phyloP scores from a whole-genome alignment of 2,329 filamentous ascomycete genomes.

The Colletotrichum chlorophyti region DNA sequence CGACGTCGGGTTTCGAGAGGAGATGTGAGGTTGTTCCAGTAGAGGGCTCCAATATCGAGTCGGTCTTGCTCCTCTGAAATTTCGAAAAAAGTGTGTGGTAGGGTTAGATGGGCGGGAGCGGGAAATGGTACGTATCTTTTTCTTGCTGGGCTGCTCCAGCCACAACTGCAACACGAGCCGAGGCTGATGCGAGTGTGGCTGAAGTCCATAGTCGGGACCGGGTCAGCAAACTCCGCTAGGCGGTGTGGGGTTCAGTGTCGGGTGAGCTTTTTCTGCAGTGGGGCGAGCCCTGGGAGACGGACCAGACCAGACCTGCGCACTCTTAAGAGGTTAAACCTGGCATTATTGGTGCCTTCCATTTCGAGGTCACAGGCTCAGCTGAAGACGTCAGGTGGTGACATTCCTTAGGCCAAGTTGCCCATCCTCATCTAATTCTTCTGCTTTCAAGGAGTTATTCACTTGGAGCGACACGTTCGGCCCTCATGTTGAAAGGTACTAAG shows the following conservation, averaged over 20 bases:
- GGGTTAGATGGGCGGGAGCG: conserved; percentile 1
- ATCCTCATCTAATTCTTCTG: neutral
- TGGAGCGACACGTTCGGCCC: too few relatives aligned
- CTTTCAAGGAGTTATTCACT: too few relatives aligned
- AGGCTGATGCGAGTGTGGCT: neutral
- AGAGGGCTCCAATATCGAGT: conserved; percentile 3
- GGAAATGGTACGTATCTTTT: neutral
- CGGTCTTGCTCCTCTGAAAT: conserved; percentile 4
- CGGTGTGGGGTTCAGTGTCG: conserved; percentile 7
- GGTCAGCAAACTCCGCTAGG: conserved; percentile 5
- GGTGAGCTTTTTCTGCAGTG: neutral
- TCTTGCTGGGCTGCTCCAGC: too few relatives aligned
- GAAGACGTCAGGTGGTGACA: conserved; percentile 19
- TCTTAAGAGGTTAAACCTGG: too few relatives aligned
- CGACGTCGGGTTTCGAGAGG: conserved; percentile 35
- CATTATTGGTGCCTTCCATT: too few relatives aligned
- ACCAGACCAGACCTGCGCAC: too few relatives aligned
- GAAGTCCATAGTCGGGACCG: neutral
- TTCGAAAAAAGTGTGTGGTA: conserved; percentile 10
- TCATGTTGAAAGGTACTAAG: too few relatives aligned
- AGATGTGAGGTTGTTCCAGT: conserved; percentile 25
- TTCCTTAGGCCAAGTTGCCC: neutral
- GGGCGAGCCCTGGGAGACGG: too few relatives aligned
- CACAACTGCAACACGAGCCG: too few relatives aligned
- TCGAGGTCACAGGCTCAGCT: conserved; percentile 10